Evolutionary conservation across 2,329 filamentous ascomycete genomes (phyloP).

Genomic region (Trichoderma sp.): DNA sequence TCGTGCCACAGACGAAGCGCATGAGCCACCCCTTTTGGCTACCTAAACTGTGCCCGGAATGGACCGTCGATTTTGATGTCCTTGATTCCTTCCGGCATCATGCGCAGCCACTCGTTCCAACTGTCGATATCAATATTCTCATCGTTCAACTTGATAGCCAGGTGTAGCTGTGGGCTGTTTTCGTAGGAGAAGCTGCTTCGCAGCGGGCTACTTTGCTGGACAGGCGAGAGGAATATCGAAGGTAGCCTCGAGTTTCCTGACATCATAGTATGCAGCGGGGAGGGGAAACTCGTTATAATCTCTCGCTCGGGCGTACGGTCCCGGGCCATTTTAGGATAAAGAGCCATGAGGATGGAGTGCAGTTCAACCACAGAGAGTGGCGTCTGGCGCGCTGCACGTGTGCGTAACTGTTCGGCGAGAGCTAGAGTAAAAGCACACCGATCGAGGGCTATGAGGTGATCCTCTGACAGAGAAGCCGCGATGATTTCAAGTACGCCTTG

Average conservation of each 20-base stretch:
- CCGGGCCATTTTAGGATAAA: conserved; percentile 54
- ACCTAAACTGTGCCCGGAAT: conserved; percentile 36
- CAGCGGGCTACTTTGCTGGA: conserved; percentile 45
- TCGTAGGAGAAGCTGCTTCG: conserved; percentile 43
- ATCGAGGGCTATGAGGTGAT: conserved; percentile 49
- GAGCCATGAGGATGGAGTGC: conserved; percentile 54
- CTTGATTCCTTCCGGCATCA: conserved; percentile 58
- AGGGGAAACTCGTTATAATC: conserved; percentile 50
- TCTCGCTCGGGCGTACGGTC: conserved; percentile 52
- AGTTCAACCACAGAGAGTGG: conserved; percentile 55
- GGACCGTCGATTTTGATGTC: conserved; percentile 58
- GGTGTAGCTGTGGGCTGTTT: conserved; percentile 50
- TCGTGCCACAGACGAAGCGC: neutral
- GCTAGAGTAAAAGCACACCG: conserved; percentile 55
- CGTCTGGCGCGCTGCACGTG: conserved; percentile 46
- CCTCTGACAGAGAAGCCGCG: conserved; percentile 56
- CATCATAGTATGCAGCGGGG: conserved; percentile 58
- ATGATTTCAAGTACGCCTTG: conserved; percentile 58
- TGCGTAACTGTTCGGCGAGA: conserved; percentile 52
- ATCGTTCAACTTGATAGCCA: conserved; percentile 54
- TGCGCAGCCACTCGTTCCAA: conserved; percentile 60
- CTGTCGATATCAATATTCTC: conserved; percentile 53
- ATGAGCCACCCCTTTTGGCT: neutral
- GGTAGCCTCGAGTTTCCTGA: conserved; percentile 55
- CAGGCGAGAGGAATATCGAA: conserved; percentile 57